Conservation (phyloP, 345 rosid genomes). For the Tarenaya hassleriana region DNA sequence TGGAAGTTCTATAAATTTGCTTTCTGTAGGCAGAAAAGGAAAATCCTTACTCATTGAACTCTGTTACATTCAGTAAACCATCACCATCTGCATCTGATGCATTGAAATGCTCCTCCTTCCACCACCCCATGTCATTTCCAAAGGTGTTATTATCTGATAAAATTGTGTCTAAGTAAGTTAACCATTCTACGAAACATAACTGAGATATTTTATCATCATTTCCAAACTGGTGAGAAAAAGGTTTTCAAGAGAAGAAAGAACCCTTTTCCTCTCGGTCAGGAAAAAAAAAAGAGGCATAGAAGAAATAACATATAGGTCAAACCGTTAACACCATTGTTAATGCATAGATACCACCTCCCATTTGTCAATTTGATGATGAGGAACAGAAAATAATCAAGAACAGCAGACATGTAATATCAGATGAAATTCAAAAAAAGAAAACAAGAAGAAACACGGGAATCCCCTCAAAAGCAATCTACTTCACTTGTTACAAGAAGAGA, state of each 20-base stretch:
- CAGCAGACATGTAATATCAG: too few relatives aligned
- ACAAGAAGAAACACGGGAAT: slow-evolving; percentile 6
- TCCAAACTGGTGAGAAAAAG: too few relatives aligned
- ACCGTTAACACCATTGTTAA: too few relatives aligned
- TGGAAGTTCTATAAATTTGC: not conserved
- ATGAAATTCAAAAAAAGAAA: not conserved
- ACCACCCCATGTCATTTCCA: slow-evolving; percentile 95
- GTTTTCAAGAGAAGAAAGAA: too few relatives aligned
- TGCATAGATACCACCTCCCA: too few relatives aligned
- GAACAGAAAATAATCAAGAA: too few relatives aligned
- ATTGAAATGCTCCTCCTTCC: slow-evolving; percentile 95
- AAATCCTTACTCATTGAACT: slow-evolving; percentile 85
- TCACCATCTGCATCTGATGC: slow-evolving; percentile 95
- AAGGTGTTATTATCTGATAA: slow-evolving; percentile 51
- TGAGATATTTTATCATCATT: slow-evolving; percentile 13
- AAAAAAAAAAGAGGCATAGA: too few relatives aligned
- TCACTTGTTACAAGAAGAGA: slow-evolving; percentile 4
- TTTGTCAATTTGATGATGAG: too few relatives aligned
- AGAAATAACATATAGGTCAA: too few relatives aligned
- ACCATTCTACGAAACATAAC: slow-evolving; percentile 1
- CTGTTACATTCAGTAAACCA: slow-evolving; percentile 73
- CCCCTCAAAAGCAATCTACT: slow-evolving; percentile 5
- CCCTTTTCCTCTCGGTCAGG: too few relatives aligned
- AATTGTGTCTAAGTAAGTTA: slow-evolving; percentile 18
- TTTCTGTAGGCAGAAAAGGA: slow-evolving; percentile 14